phyloP scores from a whole-genome alignment of 2,329 filamentous ascomycete genomes.

The Nemania sp. region DNA sequence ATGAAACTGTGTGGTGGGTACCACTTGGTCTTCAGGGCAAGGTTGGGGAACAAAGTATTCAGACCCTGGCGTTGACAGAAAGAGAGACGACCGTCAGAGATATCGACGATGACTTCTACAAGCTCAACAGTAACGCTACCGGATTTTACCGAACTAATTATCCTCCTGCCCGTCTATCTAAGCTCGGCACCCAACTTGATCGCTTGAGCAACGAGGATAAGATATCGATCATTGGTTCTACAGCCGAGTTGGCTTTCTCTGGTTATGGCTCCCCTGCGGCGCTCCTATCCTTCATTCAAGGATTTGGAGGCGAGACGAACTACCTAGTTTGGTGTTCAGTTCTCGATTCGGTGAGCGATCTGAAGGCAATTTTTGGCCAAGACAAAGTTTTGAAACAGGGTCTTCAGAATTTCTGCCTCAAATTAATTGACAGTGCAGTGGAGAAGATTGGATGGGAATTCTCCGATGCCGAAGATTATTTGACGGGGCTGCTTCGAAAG shows the following conservation, averaged over 20 bases:
- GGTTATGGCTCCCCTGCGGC: constrained; percentile 82
- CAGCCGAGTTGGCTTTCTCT: constrained; percentile 84
- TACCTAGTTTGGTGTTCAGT: constrained; percentile 91
- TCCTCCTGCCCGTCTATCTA: constrained; percentile 77
- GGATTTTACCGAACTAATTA: constrained; percentile 95
- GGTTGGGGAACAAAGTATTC: constrained; percentile 62
- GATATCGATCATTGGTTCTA: constrained; percentile 88
- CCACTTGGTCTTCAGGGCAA: constrained; percentile 85
- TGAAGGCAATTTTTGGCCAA: constrained; percentile 84
- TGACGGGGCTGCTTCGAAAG: constrained; percentile 80
- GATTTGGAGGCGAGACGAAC: constrained; percentile 79
- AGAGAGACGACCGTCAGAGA: constrained; percentile 78
- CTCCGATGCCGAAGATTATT: constrained; percentile 75
- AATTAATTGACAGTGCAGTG: constrained; percentile 73
- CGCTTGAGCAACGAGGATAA: constrained; percentile 84
- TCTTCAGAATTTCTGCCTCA: constrained; percentile 76
- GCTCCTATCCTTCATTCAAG: constrained; percentile 80
- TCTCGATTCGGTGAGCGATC: constrained; percentile 71
- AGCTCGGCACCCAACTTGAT: constrained; percentile 76
- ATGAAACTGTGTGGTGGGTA: constrained; percentile 94
- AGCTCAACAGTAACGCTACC: constrained; percentile 86
- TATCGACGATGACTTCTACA: constrained; percentile 82
- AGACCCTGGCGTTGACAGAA: constrained; percentile 68
- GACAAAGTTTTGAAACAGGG: constrained; percentile 72
- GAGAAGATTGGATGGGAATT: constrained; percentile 87